Base-by-base conservation (phyloP, 2,329 filamentous ascomycete genomes). In the Davidsoniella virescens region DNA sequence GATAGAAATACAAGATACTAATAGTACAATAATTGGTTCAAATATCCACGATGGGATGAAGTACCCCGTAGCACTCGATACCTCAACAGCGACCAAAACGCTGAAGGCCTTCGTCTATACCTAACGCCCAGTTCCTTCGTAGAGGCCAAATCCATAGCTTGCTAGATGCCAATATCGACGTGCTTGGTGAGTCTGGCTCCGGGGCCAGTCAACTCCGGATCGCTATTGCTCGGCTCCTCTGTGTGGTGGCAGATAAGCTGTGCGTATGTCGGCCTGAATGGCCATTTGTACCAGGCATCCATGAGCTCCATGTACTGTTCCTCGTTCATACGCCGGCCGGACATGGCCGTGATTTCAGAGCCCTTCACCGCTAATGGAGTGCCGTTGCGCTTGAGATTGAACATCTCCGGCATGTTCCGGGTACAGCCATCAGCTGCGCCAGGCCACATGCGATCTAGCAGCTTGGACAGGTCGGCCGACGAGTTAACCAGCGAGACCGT, bases 211-310 rank as follows among this genome's bases (percentile, higher is more conserved):
- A 10, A 10, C 26, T 43, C 38, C 6, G 10, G n/a, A 20, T 43
- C 25, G 23, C 7, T 20, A 12, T 20, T 41, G 10, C 41, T 17
- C 26, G 47, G 38, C 29, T 63, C 62, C 16, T 64, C 64, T 3
- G 56, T 44, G 9, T 62, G 55, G 23, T 70, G 64, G 4, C 63
- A 63, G n/a, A 77, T 62, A 48, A 78, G 61, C 52, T 74, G 65
- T 5, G 61, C 42, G 54, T 72, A 73, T 2, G 59, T 56, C 1
- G 77, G 78, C 2, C 64, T 62, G 55, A 83, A 84, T 0, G 80
- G 80, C 81, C 81, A 86, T 47, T 71, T 64, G 61, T 76, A 68
- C 70, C 76, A 85, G 0, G 72, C 70, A 55, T 73, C 67, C 4
- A 78, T 54, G 14, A 85, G 63, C 53, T 81, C 75, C 16, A 67